phyloP scores from a whole-genome alignment of 768 basidiomycete species.

The Hypholoma fasciculare region DNA sequence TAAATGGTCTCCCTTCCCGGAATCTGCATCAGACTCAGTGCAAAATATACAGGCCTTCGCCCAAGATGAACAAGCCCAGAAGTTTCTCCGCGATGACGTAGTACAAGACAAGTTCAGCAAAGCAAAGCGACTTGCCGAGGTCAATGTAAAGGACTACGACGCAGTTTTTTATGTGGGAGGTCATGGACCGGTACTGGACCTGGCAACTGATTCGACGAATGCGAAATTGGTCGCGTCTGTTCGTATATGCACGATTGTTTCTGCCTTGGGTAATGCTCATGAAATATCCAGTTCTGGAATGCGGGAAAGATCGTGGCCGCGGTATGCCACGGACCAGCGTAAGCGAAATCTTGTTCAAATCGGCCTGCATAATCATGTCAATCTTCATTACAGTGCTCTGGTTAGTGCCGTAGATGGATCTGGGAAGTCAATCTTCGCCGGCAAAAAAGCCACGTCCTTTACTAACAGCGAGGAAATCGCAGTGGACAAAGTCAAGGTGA shows the following conservation, averaged over 20 bases:
- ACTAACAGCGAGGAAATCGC: slow-evolving; percentile 68
- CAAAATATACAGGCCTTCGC: slow-evolving; percentile 38
- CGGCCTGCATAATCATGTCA: background rate
- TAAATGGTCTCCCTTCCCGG: slow-evolving; percentile 17
- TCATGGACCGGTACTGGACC: slow-evolving; percentile 76
- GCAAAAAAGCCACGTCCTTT: slow-evolving; percentile 62
- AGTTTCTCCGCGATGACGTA: slow-evolving; percentile 58
- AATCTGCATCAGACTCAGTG: background rate
- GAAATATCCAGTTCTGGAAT: slow-evolving; percentile 55
- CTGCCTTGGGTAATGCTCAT: background rate
- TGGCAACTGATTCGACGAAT: slow-evolving; percentile 57
- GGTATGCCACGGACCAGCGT: slow-evolving; percentile 84
- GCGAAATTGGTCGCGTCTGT: slow-evolving; percentile 58
- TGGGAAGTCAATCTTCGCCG: slow-evolving; percentile 68
- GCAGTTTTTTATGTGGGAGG: slow-evolving; percentile 82
- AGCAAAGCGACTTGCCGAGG: slow-evolving; percentile 61
- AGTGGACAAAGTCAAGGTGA: slow-evolving; percentile 43
- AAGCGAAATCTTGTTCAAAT: slow-evolving; percentile 20
- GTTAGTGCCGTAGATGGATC: slow-evolving; percentile 45
- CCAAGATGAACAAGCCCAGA: slow-evolving; percentile 51
- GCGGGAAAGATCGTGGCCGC: slow-evolving; percentile 66
- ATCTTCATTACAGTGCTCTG: background rate
- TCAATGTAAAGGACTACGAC: slow-evolving; percentile 61
- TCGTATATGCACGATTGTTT: slow-evolving; percentile 16
- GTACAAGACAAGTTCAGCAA: slow-evolving; percentile 52